Conservation (phyloP, 148 eudicot species). For the Arbutus unedo region DNA sequence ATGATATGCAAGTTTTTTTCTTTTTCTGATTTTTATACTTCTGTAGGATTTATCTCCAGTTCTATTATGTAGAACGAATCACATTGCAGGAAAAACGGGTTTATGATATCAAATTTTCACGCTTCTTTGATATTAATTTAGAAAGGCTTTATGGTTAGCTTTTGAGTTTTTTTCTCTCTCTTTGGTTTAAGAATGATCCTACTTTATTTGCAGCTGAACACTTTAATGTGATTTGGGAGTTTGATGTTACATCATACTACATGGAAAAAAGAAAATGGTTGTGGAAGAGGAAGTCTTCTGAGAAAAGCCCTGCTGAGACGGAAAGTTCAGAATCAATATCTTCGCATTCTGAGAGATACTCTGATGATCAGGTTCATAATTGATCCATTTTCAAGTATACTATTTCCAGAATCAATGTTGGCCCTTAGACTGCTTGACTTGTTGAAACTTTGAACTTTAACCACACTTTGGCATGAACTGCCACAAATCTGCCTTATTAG, state of each 20-base stretch:
- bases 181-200: not conserved
- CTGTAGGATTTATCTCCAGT: not conserved
- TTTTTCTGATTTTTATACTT: not conserved
- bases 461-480: not conserved
- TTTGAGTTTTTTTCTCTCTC: not conserved
- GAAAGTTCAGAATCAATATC: conserved; percentile 68
- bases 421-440: not conserved
- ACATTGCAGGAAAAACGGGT: not conserved
- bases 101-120: not conserved
- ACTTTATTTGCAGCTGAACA: conserved; percentile 15
- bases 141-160: not conserved
- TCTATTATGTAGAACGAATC: not conserved
- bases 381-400: not conserved
- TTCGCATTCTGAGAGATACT: conserved; percentile 61
- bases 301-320: conserved; percentile 59
- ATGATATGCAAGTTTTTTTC: not conserved
- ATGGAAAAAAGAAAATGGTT: conserved; percentile 76
- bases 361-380: conserved; percentile 65
- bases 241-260: conserved; percentile 6
- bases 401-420: not conserved
- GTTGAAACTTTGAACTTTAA: not conserved
- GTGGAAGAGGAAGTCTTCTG: conserved; percentile 69
- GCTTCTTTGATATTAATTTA: not conserved
- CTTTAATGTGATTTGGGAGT: conserved; percentile 9
- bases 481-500: not conserved